Conservation (phyloP, 768 basidiomycete genomes). For the Ramaria rubella region DNA sequence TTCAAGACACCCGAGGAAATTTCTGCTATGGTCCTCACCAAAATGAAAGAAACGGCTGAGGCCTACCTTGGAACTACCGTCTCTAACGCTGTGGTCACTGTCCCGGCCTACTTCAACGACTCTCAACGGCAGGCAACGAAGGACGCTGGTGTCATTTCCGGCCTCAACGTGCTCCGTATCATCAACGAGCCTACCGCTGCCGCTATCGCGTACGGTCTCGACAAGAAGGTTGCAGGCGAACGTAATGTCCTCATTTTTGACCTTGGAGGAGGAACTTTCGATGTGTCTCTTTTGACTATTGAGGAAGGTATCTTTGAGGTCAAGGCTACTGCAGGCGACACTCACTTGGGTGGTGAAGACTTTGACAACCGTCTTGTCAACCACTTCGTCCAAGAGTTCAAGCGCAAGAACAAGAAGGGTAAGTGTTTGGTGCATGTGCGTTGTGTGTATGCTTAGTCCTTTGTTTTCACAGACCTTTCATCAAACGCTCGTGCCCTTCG, state of each 20-base stretch:
- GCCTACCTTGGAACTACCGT: slow-evolving; percentile 84
- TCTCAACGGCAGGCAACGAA: slow-evolving; percentile 98
- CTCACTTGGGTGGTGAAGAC: slow-evolving; percentile 96
- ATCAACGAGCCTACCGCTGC: slow-evolving; percentile 99
- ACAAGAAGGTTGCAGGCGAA: slow-evolving; percentile 87
- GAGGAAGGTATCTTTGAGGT: slow-evolving; percentile 98
- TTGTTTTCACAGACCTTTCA: slow-evolving; percentile 59
- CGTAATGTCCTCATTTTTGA: slow-evolving; percentile 97
- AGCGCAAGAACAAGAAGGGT: slow-evolving; percentile 96
- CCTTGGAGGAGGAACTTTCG: slow-evolving; percentile 97
- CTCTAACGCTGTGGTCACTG: slow-evolving; percentile 90
- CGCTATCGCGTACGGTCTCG: slow-evolving; percentile 97
- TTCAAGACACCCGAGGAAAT: slow-evolving; percentile 89
- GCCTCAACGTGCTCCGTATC: slow-evolving; percentile 94
- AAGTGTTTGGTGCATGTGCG: slow-evolving; percentile 16
- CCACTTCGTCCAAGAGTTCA: slow-evolving; percentile 95
- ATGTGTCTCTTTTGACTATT: slow-evolving; percentile 93
- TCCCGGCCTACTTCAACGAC: slow-evolving; percentile 99
- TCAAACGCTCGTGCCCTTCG: slow-evolving; percentile 92
- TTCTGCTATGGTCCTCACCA: slow-evolving; percentile 93
- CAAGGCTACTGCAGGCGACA: slow-evolving; percentile 97
- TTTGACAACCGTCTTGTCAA: slow-evolving; percentile 97
- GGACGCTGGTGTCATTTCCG: slow-evolving; percentile 92
- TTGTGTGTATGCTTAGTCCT: slow-evolving; percentile 13
- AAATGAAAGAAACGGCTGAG: slow-evolving; percentile 99